Evolutionary conservation across 371 early-diverging fungal genomes (phyloP), one percentile per base, ranked within the genome.

Genomic region (Rhizopus arrhizus): DNA sequence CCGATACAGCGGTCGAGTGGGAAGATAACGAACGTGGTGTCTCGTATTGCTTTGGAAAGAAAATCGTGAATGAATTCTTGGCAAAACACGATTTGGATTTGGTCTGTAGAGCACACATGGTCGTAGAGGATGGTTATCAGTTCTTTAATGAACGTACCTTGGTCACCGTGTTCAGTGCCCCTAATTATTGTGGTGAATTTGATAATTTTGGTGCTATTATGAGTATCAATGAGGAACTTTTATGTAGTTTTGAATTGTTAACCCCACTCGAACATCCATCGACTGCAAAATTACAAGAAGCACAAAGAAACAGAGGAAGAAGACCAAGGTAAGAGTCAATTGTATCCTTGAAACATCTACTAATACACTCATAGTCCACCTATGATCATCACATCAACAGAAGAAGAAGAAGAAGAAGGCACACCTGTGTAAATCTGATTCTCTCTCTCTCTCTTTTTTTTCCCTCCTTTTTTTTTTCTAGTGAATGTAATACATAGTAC

Each of bases 161-260:
- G 16, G 99, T 99, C 5, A 99, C 99, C 6, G 85, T 99, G 15
- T 99, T 98, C 70, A 92, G 93, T 16, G 99, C 99, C 5, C 99
- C 99, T 38, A 99, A 99, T 78, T 99, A 99, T 73, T 99, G 99
- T 72, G 99, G 99, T 40, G 99, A 98, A 73, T 99, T 98, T 81
- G 97, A 97, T 72, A 99, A 99, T 56, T 90, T 86, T 70, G 96
- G 96, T 8, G 98, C 95, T 0, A 94, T 98, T 66, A 97, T 99
- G 98, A 87, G 91, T 48, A 95, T 99, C 45, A 94, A 92, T 67
- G 92, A 95, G 66, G 92, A 95, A 35, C 78, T 99, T 40, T 78
- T 96, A 58, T 99, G 99, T 75, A 90, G 91, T 32, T 95, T 95
- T 80, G 90, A 93, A 53, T 51, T 80, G 15, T 59, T 80, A 11